These are phyloP conservation scores for Aspergillus ochraceus DNA, from an alignment of 2,329 filamentous ascomycete species.

Conservation along the genomic window DNA sequence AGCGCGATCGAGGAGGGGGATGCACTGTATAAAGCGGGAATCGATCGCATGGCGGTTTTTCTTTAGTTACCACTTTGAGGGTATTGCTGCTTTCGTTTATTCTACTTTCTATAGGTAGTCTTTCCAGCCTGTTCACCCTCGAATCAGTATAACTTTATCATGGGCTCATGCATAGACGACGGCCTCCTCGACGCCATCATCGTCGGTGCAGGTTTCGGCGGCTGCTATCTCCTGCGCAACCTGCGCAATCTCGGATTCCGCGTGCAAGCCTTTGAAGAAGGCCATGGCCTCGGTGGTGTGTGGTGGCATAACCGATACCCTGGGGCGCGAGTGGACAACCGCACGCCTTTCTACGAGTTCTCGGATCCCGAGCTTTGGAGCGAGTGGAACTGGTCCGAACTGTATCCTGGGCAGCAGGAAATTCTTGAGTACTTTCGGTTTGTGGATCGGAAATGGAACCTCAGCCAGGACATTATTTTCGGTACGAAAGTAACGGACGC, in stretches of 20 bases:
- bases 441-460: slow-evolving; percentile 43
- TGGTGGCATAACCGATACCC: slow-evolving; percentile 50
- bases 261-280: background rate
- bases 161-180: no score
- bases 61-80: no score
- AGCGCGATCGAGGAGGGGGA: no score
- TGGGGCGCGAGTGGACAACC: slow-evolving; percentile 46
- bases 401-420: slow-evolving; percentile 34
- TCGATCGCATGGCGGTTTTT: no score
- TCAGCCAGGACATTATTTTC: slow-evolving; percentile 49
- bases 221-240: background rate
- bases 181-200: background rate
- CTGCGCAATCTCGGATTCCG: background rate
- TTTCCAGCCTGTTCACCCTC: no score
- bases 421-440: slow-evolving; percentile 49
- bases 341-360: slow-evolving; percentile 56
- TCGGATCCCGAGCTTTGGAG: slow-evolving; percentile 47
- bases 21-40: no score
- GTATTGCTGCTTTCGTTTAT: no score
- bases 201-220: background rate
- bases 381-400: slow-evolving; percentile 44
- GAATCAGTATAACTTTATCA: no score
- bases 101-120: no score
- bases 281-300: slow-evolving; percentile 38
- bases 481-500: slow-evolving; percentile 39